These are phyloP conservation scores for Rhizomucor miehei DNA, from an alignment of 371 early-diverging fungal species.

Conservation along the genomic window DNA sequence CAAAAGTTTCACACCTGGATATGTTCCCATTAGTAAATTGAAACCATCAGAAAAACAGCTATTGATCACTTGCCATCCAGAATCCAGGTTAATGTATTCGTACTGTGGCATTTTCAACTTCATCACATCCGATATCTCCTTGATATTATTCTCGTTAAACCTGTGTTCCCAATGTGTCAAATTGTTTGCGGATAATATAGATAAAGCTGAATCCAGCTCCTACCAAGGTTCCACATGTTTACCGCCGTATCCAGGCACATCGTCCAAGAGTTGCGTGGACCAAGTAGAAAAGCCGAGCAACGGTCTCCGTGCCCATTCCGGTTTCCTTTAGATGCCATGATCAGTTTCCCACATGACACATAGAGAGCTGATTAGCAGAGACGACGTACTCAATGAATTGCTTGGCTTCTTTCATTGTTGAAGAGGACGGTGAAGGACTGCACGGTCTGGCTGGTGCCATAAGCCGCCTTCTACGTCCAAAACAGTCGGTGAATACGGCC, in stretches of 20 bases:
- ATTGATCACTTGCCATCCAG: slow-evolving; percentile 33
- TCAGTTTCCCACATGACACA: too few species aligned
- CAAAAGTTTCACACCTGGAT: slow-evolving; percentile 19
- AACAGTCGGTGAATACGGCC: too few species aligned
- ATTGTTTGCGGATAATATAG: neutral
- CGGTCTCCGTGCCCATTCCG: slow-evolving; percentile 23
- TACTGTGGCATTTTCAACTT: slow-evolving; percentile 24
- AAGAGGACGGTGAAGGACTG: too few species aligned
- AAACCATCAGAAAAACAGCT: too few species aligned
- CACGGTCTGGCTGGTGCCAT: too few species aligned
- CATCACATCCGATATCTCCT: slow-evolving; percentile 34
- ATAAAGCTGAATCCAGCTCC: neutral
- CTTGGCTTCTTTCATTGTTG: too few species aligned
- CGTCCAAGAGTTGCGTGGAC: slow-evolving; percentile 35
- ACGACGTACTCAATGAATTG: too few species aligned
- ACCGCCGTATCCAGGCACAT: slow-evolving; percentile 35
- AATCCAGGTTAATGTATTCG: slow-evolving; percentile 34
- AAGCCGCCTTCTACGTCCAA: too few species aligned
- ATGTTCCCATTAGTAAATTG: too few species aligned
- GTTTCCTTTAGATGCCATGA: slow-evolving; percentile 3
- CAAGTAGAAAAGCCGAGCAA: slow-evolving; percentile 34
- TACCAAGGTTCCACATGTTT: slow-evolving; percentile 24
- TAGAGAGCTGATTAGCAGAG: too few species aligned
- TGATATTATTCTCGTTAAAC: slow-evolving; percentile 28
- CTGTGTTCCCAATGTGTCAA: slow-evolving; percentile 8